Evolutionary conservation across 805 yeast species (phyloP).

Genomic region (Sugiyamaella mastotermitis): DNA sequence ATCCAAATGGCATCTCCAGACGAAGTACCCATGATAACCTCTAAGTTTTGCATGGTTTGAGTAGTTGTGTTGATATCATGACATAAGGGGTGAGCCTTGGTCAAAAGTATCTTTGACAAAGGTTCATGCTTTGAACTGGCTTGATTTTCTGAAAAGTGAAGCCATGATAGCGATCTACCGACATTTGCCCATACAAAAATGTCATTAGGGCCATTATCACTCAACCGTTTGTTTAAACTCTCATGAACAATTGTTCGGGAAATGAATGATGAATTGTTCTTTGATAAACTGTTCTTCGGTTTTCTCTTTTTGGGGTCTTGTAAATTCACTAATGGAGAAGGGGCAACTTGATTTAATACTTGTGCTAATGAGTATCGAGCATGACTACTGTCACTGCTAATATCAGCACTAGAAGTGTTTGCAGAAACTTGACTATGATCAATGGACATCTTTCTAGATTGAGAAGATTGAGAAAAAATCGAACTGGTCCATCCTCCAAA

Average conservation of each 20-base stretch:
- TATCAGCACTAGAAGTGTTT: not conserved
- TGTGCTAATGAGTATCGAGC: not conserved
- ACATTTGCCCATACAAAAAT: slow-evolving; percentile 30
- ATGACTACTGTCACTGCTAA: not conserved
- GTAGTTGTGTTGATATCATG: slow-evolving; percentile 33
- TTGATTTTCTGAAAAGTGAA: slow-evolving; percentile 20
- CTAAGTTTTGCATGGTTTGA: slow-evolving; percentile 32
- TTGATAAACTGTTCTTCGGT: slow-evolving; percentile 32
- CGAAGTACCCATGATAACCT: slow-evolving; percentile 55
- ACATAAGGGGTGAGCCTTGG: slow-evolving; percentile 35
- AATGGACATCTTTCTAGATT: not conserved
- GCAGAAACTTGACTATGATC: slow-evolving; percentile 2
- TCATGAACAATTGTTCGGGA: slow-evolving; percentile 33
- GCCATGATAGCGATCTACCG: slow-evolving; percentile 30
- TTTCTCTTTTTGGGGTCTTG: too few species aligned
- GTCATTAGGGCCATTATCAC: slow-evolving; percentile 25
- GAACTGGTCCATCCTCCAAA: not conserved
- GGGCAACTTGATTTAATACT: slow-evolving; percentile 3
- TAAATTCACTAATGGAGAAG: slow-evolving; percentile 12
- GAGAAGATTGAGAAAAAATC: not conserved
- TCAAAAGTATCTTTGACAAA: slow-evolving; percentile 32
- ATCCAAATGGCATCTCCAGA: slow-evolving; percentile 63
- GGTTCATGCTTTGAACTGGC: slow-evolving; percentile 29
- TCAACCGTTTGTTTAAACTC: slow-evolving; percentile 26
- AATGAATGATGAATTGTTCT: slow-evolving; percentile 34